phyloP scores from a whole-genome alignment of 2,329 filamentous ascomycete genomes.

The Bretziella fagacearum region DNA sequence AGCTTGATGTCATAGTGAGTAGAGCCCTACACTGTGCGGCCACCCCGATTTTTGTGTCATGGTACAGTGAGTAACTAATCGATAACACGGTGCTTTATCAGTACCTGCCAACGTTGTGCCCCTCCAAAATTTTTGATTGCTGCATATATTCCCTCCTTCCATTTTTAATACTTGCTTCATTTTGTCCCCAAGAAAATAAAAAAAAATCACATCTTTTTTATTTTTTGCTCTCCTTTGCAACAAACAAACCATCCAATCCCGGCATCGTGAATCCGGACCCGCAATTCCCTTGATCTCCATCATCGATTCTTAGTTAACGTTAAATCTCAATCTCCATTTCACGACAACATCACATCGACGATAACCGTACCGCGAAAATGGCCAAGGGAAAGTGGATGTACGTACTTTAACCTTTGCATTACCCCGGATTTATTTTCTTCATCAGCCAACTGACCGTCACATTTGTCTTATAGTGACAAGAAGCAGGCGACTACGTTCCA shows the following conservation, averaged over 20 bases:
- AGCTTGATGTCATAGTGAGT: slow-evolving; percentile 15
- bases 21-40: slow-evolving; percentile 10
- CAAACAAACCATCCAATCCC: slow-evolving; percentile 1
- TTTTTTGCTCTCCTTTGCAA: neutral
- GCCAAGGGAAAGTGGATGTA: slow-evolving; percentile 55
- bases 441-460: slow-evolving; percentile 12
- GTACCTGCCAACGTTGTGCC: slow-evolving; percentile 8
- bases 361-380: slow-evolving; percentile 48
- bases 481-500: slow-evolving; percentile 85
- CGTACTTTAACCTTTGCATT: slow-evolving; percentile 16
- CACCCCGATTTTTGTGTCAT: neutral
- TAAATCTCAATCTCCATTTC: neutral
- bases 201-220: neutral
- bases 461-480: slow-evolving; percentile 45
- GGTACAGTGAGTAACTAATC: neutral
- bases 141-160: slow-evolving; percentile 2
- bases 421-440: neutral
- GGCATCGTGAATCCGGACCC: slow-evolving; percentile 1
- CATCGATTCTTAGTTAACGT: no score
- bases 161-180: neutral
- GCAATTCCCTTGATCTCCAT: neutral
- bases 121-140: slow-evolving; percentile 12
- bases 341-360: neutral
- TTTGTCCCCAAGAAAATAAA: neutral
- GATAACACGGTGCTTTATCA: slow-evolving; percentile 7